Base-by-base conservation (phyloP, 75 land plant genomes). In the Pseudotsuga menziesii region DNA sequence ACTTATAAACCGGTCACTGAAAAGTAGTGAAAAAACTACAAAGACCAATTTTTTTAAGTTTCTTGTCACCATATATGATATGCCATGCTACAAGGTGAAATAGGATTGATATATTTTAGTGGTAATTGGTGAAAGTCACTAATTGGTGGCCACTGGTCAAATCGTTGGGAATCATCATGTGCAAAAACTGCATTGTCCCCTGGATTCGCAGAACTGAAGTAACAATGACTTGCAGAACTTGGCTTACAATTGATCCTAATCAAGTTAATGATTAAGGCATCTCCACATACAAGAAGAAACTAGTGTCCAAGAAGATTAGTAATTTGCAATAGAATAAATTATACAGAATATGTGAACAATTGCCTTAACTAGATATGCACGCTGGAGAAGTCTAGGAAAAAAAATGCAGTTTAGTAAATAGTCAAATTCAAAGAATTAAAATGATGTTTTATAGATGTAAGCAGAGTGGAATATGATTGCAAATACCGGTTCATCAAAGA, bases 401-500 rank as follows among this genome's bases (percentile, higher is more conserved):
- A 63, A 4, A 29, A 16, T 11, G 17, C 13, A 23, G 3, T 63
- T 63, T 19, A 63, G 19, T 15, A 29, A 15, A 14, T 3, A 15
- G 32, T 3, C 36, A 63, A 67, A 36, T 67, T 36, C 44, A 17
- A 19, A 39, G 11, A 9, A 67, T 39, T 7, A 6, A 15, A 27
- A 11, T 7, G 44, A 67, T 39, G 22, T 44, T 67, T 39, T 39
- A 4, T 39, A 67, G 44, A 39, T 67, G 44, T 15, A 60, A 67
- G 32, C 44, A 20, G 39, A 67, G 39, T 8, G 36, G 22, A 39
- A 39, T 36, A 20, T 55, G 56, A 25, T 19, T 77, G 26, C 25
- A 56, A 88, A 55, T 88, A 94, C 99, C 55, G 99, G 99, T 75
- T 97, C 99, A 85, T 97, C 99, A 62, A 97, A 57, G 75, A 92